Evolutionary conservation across 805 yeast genomes (phyloP).

Genomic region (Isabelozyma gotoi): DNA sequence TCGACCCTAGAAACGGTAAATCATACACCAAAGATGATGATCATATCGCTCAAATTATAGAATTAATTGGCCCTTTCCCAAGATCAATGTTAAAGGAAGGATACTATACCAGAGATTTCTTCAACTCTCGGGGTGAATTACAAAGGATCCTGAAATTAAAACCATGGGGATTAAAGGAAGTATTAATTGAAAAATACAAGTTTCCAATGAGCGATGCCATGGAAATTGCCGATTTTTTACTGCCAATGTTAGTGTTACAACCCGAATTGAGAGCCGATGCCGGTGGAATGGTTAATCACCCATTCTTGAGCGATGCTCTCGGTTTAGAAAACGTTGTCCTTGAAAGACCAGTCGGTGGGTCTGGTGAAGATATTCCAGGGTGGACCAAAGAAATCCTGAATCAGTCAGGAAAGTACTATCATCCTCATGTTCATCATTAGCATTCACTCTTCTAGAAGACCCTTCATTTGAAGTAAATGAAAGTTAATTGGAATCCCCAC

Average conservation of each 20-base stretch:
- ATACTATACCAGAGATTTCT: slow-evolving; percentile 58
- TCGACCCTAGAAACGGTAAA: slow-evolving; percentile 82
- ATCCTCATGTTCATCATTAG: slow-evolving; percentile 7
- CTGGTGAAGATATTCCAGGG: slow-evolving; percentile 89
- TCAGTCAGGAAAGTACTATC: slow-evolving; percentile 8
- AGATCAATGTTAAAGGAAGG: slow-evolving; percentile 56
- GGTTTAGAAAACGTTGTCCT: slow-evolving; percentile 69
- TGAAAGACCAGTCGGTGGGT: slow-evolving; percentile 73
- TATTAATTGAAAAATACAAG: slow-evolving; percentile 82
- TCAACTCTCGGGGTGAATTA: slow-evolving; percentile 68
- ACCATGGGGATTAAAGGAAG: slow-evolving; percentile 86
- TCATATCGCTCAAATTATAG: slow-evolving; percentile 93
- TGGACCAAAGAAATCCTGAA: slow-evolving; percentile 69
- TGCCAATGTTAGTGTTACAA: slow-evolving; percentile 79
- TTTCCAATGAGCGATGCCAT: slow-evolving; percentile 66
- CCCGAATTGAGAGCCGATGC: slow-evolving; percentile 91
- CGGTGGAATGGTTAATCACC: slow-evolving; percentile 89
- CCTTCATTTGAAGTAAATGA: neutral
- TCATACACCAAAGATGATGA: slow-evolving; percentile 89
- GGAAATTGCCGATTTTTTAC: slow-evolving; percentile 70
- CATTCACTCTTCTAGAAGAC: neutral
- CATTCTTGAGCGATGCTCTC: slow-evolving; percentile 76
- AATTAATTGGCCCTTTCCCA: slow-evolving; percentile 72
- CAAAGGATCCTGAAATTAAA: slow-evolving; percentile 78
- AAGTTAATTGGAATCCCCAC: no score